A percentile compares a stretch with the other conserved stretches of the same genome.
phyloP scores from a whole-genome alignment of 805 yeast species.

The Zygotorulaspora florentina region DNA sequence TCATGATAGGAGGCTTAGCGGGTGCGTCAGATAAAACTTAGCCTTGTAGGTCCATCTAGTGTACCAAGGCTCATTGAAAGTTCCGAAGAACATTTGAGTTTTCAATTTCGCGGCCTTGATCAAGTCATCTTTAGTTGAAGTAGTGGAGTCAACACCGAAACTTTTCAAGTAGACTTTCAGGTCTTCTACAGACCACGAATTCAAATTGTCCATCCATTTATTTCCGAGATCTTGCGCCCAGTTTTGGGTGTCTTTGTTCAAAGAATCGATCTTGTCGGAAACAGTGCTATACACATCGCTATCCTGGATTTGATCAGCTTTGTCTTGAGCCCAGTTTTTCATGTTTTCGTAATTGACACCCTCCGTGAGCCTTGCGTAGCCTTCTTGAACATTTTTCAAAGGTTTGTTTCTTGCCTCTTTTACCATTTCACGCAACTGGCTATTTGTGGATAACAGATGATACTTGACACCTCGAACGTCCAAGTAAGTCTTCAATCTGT shows the following conservation, averaged over 20 bases:
- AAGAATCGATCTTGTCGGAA: slow-evolving; percentile 9
- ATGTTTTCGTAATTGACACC: slow-evolving; percentile 39
- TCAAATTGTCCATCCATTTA: slow-evolving; percentile 30
- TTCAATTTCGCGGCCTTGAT: slow-evolving; percentile 39
- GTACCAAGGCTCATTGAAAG: slow-evolving; percentile 24
- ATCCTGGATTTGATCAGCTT: slow-evolving; percentile 12
- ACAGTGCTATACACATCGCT: slow-evolving; percentile 13
- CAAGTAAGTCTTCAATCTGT: slow-evolving; percentile 41
- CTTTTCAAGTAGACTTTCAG: slow-evolving; percentile 39
- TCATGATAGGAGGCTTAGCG: slow-evolving; percentile 6
- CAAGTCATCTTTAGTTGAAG: slow-evolving; percentile 35
- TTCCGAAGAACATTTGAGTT: slow-evolving; percentile 38
- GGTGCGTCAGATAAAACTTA: slow-evolving; percentile 5
- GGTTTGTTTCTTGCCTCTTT: slow-evolving; percentile 39
- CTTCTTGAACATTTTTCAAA: slow-evolving; percentile 27
- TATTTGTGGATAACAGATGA: slow-evolving; percentile 39
- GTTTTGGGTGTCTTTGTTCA: slow-evolving; percentile 15
- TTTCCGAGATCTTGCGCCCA: slow-evolving; percentile 17
- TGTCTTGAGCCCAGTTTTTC: slow-evolving; percentile 37
- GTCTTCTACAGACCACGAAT: slow-evolving; percentile 43
- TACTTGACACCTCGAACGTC: slow-evolving; percentile 39
- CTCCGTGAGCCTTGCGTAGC: slow-evolving; percentile 33
- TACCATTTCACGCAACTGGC: slow-evolving; percentile 40
- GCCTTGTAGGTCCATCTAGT: slow-evolving; percentile 22
- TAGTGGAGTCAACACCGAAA: slow-evolving; percentile 38